Base-by-base conservation (phyloP, 257 asterid genomes). In the Nicotiana tomentosiformis region DNA sequence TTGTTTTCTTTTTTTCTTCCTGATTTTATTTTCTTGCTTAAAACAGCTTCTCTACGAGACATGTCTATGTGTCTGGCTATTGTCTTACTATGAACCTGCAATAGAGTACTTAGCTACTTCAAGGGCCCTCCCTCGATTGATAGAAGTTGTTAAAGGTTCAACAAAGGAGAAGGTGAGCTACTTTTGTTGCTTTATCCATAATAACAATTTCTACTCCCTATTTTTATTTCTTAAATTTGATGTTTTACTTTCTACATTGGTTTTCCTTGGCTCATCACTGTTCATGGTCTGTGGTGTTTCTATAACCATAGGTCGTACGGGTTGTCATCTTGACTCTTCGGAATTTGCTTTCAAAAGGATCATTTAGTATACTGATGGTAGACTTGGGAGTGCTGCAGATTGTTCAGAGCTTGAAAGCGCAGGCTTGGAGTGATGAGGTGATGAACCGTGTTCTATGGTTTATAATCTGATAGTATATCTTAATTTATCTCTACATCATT, bases 351-450 rank as follows among this genome's bases (percentile, higher is more conserved):
- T 85, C 89, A 82, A 90, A 93, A 90, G 99, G 97, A 57, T 86
- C 93, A 82, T 92, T 93, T 87, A 94, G 94, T 78, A 93, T 97
- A 78, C 92, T 91, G 81, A 92, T 95, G 98, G 94, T 93, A 81
- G 91, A 90, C 90, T 89, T 89, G 78, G 99, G 95, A 57, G 84
- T 95, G 85, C 96, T 92, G 53, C 98, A 93, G 85, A 82, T 92
- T 88, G 97, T 95, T 88, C 98, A 91, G 90, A 95, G 90, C 84
- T 86, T 93, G 88, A 95, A 95, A 91, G 95, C 95, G 60, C 98
- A 93, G 86, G 98, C 99, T 81, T 95, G 99, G 98, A 95, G 98
- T 86, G 97, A 95, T 23, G 98, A 93, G 99, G 96, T 93, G 84
- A 80, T 89, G 77, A 17, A 68, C 60, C 65, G 62, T 14, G 77